Conservation (phyloP, 768 basidiomycete genomes). For the Lactarius quietus region DNA sequence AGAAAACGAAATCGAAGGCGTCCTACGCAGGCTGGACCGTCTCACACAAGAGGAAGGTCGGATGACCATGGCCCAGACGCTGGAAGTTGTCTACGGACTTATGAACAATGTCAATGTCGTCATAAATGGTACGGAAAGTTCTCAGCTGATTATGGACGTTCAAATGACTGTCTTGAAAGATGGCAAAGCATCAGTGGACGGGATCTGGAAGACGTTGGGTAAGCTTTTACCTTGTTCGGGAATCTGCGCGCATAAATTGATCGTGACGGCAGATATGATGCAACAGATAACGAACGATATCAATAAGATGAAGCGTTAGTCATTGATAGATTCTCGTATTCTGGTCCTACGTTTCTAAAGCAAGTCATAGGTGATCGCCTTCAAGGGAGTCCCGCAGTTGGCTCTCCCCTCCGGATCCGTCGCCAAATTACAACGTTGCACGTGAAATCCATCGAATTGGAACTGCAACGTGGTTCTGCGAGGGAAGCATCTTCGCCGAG, state of each 20-base stretch:
- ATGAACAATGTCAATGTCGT: neutral
- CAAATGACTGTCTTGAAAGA: neutral
- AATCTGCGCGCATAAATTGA: too few relatives aligned
- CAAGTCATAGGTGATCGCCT: neutral
- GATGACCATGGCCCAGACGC: neutral
- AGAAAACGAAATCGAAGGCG: neutral
- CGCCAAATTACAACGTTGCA: neutral
- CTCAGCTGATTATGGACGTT: neutral
- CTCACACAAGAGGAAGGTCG: constrained; percentile 10
- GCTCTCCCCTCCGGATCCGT: neutral
- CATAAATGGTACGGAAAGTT: too few relatives aligned
- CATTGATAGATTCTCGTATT: neutral
- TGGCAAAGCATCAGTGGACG: neutral
- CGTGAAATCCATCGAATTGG: neutral
- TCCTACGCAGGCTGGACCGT: constrained; percentile 6
- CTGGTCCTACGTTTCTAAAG: neutral
- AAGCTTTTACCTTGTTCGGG: too few relatives aligned
- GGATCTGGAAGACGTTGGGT: neutral
- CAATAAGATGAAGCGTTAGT: neutral
- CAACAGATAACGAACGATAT: neutral
- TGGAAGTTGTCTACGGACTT: neutral
- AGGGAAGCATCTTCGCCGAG: neutral
- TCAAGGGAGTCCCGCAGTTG: neutral
- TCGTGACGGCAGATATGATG: neutral
- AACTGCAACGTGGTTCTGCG: neutral